Evolutionary conservation across 2,329 filamentous ascomycete species (phyloP).

Genomic region (Xylaria sp.): DNA sequence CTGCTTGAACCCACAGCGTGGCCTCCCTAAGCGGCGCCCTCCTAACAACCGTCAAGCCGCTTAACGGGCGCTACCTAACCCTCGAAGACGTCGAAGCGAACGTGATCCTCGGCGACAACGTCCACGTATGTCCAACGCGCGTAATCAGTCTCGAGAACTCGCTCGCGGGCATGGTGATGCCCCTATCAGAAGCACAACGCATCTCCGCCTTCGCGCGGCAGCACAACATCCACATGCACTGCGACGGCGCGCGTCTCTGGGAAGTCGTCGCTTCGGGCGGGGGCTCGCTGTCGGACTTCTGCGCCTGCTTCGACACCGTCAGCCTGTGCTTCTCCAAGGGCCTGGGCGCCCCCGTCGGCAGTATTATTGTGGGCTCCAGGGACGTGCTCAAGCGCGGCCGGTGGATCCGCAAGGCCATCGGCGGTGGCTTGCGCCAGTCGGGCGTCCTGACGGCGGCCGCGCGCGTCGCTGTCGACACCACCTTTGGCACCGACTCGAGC

Average conservation of each 20-base stretch:
- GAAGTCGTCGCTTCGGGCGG: slow-evolving; percentile 60
- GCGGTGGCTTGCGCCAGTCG: slow-evolving; percentile 80
- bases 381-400: slow-evolving; percentile 72
- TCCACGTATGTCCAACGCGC: slow-evolving; percentile 56
- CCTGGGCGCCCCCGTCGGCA: slow-evolving; percentile 64
- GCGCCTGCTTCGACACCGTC: slow-evolving; percentile 60
- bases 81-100: slow-evolving; percentile 55
- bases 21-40: slow-evolving; percentile 74
- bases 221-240: slow-evolving; percentile 58
- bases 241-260: slow-evolving; percentile 65
- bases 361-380: slow-evolving; percentile 58
- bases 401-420: slow-evolving; percentile 84
- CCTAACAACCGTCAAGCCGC: slow-evolving; percentile 58
- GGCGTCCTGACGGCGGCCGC: slow-evolving; percentile 82
- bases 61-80: slow-evolving; percentile 56
- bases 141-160: slow-evolving; percentile 59
- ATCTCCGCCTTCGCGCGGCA: slow-evolving; percentile 51
- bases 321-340: slow-evolving; percentile 64
- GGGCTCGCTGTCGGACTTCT: slow-evolving; percentile 56
- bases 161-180: slow-evolving; percentile 52
- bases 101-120: slow-evolving; percentile 55
- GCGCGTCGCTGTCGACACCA: slow-evolving; percentile 81
- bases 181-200: slow-evolving; percentile 49
- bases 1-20: slow-evolving; percentile 54
- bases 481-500: slow-evolving; percentile 69